phyloP scores from a whole-genome alignment of 2,329 filamentous ascomycete species.

The Ascochyta fabae region DNA sequence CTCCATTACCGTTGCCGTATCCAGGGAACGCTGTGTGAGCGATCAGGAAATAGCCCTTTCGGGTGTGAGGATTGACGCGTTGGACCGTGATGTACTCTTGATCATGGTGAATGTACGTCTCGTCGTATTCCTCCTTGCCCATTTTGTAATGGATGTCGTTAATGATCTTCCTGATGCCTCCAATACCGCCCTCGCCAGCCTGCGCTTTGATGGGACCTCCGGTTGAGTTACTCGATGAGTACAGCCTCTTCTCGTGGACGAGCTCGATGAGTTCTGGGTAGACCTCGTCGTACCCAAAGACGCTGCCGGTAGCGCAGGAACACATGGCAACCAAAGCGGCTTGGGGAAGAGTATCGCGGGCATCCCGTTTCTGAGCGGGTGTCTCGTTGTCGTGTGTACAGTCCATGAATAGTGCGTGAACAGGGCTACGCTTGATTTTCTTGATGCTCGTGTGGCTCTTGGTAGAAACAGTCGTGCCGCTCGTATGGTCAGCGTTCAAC shows the following conservation, averaged over 20 bases:
- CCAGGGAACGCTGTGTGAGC: constrained; percentile 96
- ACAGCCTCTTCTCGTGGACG: constrained; percentile 84
- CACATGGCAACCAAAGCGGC: constrained; percentile 96
- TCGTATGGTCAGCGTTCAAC: constrained; percentile 63
- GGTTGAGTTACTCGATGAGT: constrained; percentile 77
- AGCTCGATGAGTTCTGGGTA: constrained; percentile 94
- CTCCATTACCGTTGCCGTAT: constrained; percentile 82
- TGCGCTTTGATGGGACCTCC: constrained; percentile 65
- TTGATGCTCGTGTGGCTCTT: constrained; percentile 69
- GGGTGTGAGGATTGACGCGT: constrained; percentile 86
- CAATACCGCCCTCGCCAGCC: constrained; percentile 82
- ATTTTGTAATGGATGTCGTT: constrained; percentile 95
- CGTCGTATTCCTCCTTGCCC: constrained; percentile 92
- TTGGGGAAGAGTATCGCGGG: constrained; percentile 90
- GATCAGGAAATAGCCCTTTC: constrained; percentile 94
- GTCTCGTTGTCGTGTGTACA: constrained; percentile 99
- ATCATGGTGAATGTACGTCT: constrained; percentile 96
- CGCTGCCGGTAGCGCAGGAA: constrained; percentile 89
- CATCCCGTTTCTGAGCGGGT: constrained; percentile 92
- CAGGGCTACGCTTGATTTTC: constrained; percentile 82
- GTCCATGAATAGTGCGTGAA: constrained; percentile 97
- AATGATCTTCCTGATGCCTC: constrained; percentile 86
- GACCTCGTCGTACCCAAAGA: constrained; percentile 97
- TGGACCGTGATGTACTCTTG: constrained; percentile 97
- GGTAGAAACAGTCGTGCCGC: constrained; percentile 22